Evolutionary conservation across 495 filamentous ascomycete species (phyloP).

Genomic region (Hypoxylon subgilvum): DNA sequence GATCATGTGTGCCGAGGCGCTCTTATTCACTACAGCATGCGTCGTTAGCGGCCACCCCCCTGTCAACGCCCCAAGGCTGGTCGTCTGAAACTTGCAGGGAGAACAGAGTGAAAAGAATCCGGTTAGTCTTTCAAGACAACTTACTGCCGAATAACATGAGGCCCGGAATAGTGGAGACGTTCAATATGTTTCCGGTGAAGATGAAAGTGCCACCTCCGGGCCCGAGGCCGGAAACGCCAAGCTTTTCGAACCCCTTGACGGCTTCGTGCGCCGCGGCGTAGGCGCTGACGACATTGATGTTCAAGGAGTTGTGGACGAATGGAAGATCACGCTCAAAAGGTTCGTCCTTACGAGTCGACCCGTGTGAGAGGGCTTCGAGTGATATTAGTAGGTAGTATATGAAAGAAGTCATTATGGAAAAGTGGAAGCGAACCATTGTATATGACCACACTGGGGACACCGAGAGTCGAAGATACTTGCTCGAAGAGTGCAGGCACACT

Average conservation of each 20-base stretch:
- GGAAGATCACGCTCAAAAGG: conserved; percentile 22
- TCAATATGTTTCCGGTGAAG: conserved; percentile 50
- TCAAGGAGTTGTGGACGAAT: conserved; percentile 24
- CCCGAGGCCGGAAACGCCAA: conserved; percentile 16
- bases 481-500: conserved; percentile 48
- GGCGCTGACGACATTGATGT: conserved; percentile 48
- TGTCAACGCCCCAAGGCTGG: not conserved
- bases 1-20: conserved; percentile 43
- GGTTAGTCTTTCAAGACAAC: too few relatives aligned
- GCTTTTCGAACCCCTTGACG: conserved; percentile 38
- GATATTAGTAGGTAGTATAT: not conserved
- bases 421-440: conserved; percentile 37
- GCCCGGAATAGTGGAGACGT: conserved; percentile 36
- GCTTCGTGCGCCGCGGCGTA: conserved; percentile 51
- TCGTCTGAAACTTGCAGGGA: too few relatives aligned
- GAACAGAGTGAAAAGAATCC: too few relatives aligned
- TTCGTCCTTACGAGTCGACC: not conserved
- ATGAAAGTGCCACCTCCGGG: conserved; percentile 45
- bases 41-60: not conserved
- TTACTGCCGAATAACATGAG: conserved; percentile 39
- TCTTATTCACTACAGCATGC: conserved; percentile 41
- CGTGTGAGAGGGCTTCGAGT: not conserved
- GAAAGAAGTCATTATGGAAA: conserved; percentile 14
- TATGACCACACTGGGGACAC: conserved; percentile 39
- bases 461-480: conserved; percentile 49